phyloP scores from a whole-genome alignment of 2,329 filamentous ascomycete genomes.

The Cercospora brassicicola region DNA sequence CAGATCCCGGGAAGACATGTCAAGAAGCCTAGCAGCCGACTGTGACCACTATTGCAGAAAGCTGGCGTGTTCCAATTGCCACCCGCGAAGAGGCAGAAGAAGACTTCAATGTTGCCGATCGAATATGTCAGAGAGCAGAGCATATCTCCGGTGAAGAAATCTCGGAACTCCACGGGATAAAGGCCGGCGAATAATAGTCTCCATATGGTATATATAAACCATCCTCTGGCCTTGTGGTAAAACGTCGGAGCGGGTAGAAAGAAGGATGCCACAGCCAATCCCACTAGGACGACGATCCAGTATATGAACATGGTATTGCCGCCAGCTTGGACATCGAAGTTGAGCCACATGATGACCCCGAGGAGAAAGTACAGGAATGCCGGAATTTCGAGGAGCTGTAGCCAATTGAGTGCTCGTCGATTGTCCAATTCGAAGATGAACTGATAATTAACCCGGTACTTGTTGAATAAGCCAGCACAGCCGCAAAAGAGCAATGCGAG shows the following conservation, averaged over 20 bases:
- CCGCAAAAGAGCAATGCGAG: slow-evolving; percentile 82
- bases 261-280: slow-evolving; percentile 66
- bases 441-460: slow-evolving; percentile 86
- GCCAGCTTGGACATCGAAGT: slow-evolving; percentile 69
- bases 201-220: slow-evolving; percentile 88
- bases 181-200: slow-evolving; percentile 80
- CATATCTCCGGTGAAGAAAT: slow-evolving; percentile 97
- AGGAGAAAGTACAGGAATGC: slow-evolving; percentile 75
- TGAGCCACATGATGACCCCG: slow-evolving; percentile 83
- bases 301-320: slow-evolving; percentile 72
- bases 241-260: slow-evolving; percentile 70
- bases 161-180: slow-evolving; percentile 92
- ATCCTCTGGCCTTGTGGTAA: slow-evolving; percentile 74
- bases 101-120: slow-evolving; percentile 83
- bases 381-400: slow-evolving; percentile 81
- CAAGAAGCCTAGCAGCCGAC: slow-evolving; percentile 82
- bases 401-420: slow-evolving; percentile 79
- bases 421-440: slow-evolving; percentile 90
- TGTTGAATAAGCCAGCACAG: slow-evolving; percentile 79
- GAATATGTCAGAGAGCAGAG: slow-evolving; percentile 94
- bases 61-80: slow-evolving; percentile 68
- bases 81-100: slow-evolving; percentile 89
- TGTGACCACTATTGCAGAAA: slow-evolving; percentile 83
- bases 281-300: slow-evolving; percentile 79
- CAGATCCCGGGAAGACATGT: slow-evolving; percentile 79